Evolutionary conservation across 768 basidiomycete species (phyloP).

Genomic region (Pleurotus salmoneostramineus): DNA sequence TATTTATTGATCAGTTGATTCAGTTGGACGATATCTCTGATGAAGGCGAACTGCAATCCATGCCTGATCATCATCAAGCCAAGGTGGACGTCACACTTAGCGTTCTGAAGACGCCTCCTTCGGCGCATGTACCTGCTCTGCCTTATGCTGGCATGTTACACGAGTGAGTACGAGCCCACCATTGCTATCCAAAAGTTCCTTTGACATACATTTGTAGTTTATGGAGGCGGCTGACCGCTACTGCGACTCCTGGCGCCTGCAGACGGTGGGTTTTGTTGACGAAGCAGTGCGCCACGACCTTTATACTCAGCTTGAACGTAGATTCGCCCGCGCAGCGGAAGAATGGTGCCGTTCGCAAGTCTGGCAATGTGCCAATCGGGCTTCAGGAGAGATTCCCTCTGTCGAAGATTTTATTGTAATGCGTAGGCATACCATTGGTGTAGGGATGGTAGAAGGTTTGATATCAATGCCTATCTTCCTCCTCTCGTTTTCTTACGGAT

Average conservation of each 20-base stretch:
- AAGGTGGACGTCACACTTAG: slow-evolving; percentile 12
- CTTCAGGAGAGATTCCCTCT: slow-evolving; percentile 7
- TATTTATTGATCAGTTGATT: not conserved
- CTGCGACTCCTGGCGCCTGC: not conserved
- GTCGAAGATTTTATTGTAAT: slow-evolving; percentile 15
- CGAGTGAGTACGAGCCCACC: slow-evolving; percentile 9
- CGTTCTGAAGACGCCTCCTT: slow-evolving; percentile 4
- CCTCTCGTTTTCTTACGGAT: no score
- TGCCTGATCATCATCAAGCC: slow-evolving; percentile 16
- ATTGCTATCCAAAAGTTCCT: not conserved
- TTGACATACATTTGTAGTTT: not conserved
- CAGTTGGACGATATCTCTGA: slow-evolving; percentile 23
- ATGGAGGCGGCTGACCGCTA: not conserved
- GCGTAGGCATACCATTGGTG: slow-evolving; percentile 14
- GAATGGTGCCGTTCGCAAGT: slow-evolving; percentile 11
- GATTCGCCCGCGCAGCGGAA: slow-evolving; percentile 13
- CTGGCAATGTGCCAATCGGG: slow-evolving; percentile 9
- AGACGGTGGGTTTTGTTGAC: not conserved
- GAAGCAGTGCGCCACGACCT: not conserved
- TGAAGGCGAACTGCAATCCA: slow-evolving; percentile 16
- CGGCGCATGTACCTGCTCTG: slow-evolving; percentile 6
- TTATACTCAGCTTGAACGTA: not conserved
- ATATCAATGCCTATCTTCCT: no score
- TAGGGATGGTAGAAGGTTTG: slow-evolving; percentile 14
- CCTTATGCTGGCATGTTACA: slow-evolving; percentile 17